Evolutionary conservation across 805 yeast species (phyloP).

Genomic region (Saccharomyces kudriavzevii): DNA sequence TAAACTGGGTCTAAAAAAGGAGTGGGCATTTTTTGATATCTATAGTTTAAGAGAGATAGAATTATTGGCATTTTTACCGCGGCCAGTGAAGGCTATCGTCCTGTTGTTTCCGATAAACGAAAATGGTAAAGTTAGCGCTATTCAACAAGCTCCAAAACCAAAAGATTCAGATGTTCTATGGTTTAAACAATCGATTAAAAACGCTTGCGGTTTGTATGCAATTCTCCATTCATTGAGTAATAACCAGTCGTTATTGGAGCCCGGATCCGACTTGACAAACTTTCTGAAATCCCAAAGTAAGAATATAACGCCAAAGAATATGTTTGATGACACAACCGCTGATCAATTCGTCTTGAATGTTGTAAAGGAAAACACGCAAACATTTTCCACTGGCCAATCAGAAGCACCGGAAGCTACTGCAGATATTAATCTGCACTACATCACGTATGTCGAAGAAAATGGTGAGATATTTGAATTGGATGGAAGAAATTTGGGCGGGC

Average conservation of each 20-base stretch:
- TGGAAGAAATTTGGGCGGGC: constrained; percentile 69
- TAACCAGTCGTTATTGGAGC: constrained; percentile 20
- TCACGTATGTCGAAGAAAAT: constrained; percentile 55
- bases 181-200: constrained; percentile 76
- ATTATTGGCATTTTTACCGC: constrained; percentile 68
- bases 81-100: constrained; percentile 71
- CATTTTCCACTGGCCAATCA: constrained; percentile 47
- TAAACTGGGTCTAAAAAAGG: constrained; percentile 56
- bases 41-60: constrained; percentile 80
- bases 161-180: constrained; percentile 36
- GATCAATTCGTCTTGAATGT: constrained; percentile 28
- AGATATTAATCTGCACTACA: constrained; percentile 62
- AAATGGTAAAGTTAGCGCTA: constrained; percentile 4
- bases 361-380: constrained; percentile 15
- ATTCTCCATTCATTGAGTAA: constrained; percentile 55
- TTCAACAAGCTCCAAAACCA: neutral
- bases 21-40: constrained; percentile 65
- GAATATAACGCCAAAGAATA: neutral
- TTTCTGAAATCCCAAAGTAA: constrained; percentile 7
- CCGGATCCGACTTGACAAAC: constrained; percentile 15
- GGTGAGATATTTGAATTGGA: constrained; percentile 74
- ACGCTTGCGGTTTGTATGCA: constrained; percentile 92
- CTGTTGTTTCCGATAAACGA: constrained; percentile 73
- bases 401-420: constrained; percentile 54
- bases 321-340: constrained; percentile 24